Base-by-base conservation (phyloP, 495 filamentous ascomycete species). In the Sordaria brevicollis region DNA sequence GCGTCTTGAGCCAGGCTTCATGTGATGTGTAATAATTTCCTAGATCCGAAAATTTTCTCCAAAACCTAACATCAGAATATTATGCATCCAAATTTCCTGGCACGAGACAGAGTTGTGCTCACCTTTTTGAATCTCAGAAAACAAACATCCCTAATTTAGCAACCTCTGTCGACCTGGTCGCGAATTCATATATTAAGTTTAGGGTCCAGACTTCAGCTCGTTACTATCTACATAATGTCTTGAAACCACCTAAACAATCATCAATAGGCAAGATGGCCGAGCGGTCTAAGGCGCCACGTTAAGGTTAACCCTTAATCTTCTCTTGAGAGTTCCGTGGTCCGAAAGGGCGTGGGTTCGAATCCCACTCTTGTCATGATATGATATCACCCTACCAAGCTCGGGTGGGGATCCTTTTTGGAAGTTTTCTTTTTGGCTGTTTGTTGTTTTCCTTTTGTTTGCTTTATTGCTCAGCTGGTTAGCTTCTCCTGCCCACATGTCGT, bases 301-400 rank as follows among this genome's bases (percentile, higher is more conserved):
- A 57, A 57, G 49, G 49, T 57, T 57, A 31, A 57, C 49, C 49
- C 49, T 57, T 57, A 57, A 57, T 57, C 49, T 13, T 29, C 49
- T 57, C 49, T n/a, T n/a, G n/a, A n/a, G n/a, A 29, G 21, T 72
- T 72, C 70, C 70, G 70, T 72, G 68, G 74, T 77, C 75, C 75
- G 75, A 77, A 77, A 77, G 75, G 75, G 76, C 76, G 76, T 77
- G 76, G 76, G 76, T 76, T 77, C 76, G 76, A 77, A 77, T 77
- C 76, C 76, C 76, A 77, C 76, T 77, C 76, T 77, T 74, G 73
- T 74, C 71, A 74, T 15, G 3, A 57, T 3, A 13, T 57, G 4
- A 2, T 31, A 31, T 29, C 5, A 5, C 19, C 13, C 13, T 25
- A 31, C 49, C 49, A 0, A 31, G 11, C 25, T 57, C 49, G 5